Evolutionary conservation across 1,139 yeast genomes (phyloP), one percentile per base, ranked within the genome.

Genomic region (Candida sojae): DNA sequence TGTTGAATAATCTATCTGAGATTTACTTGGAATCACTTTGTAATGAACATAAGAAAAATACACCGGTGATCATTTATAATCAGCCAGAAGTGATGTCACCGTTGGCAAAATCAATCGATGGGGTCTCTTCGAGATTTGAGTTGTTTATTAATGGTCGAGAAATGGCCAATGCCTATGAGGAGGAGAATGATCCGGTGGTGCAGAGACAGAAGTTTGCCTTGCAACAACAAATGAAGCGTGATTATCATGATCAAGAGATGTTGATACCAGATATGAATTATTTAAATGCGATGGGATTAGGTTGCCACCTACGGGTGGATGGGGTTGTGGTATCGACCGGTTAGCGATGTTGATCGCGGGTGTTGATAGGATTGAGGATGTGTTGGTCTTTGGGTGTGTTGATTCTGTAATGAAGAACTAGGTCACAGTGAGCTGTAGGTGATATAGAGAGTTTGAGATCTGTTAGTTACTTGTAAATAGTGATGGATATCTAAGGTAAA

Each of bases 221-320:
- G 4, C 97, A 91, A 58, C 80, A 79, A 47, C 50, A 51, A 4
- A 70, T 77, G 36, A 79, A 80, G 47, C 66, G 66, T 3, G 73
- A 76, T 12, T 76, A 65, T 52, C 63, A 71, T 9, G 96, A 89
- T 57, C 65, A 69, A 2, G 96, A 89, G 52, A 68, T 83, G 28
- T 70, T 87, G 42, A 65, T 86, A 0, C 89, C 96, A 0, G 99
- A 93, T 64, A 73, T 82, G 62, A 75, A 76, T 42, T 93, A 83
- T 61, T 80, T 90, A 2, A 75, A 80, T 40, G 81, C 86, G 11
- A 83, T 95, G 88, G 93, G 90, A 60, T 88, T 86, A 77, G 98
- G 1, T 77, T 95, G 66, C 97, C 99, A 4, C 99, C 99, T 0
- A 92, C 97, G 1, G 98, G 97, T 1, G 99, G 99, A 0, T 89